phyloP scores from a whole-genome alignment of 768 basidiomycete species.

The Lanmaoa pseudosensibilis region DNA sequence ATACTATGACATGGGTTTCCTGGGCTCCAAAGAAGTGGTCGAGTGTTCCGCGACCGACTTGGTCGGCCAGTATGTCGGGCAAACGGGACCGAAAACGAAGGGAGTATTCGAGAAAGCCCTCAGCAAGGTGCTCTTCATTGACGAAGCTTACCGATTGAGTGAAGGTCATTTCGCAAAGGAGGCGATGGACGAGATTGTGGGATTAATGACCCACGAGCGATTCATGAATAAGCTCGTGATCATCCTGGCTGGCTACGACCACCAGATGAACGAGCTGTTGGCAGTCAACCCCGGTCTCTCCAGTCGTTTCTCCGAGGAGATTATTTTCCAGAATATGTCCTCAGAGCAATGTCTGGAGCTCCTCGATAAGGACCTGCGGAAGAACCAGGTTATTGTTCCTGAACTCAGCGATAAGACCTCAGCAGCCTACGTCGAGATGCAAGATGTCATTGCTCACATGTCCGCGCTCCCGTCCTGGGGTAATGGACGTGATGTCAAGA shows the following conservation, averaged over 20 bases:
- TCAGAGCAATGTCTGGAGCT: constrained; percentile 54
- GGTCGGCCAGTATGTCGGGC: constrained; percentile 69
- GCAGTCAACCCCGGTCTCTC: constrained; percentile 62
- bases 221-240: constrained; percentile 64
- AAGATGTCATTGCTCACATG: constrained; percentile 41
- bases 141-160: constrained; percentile 67
- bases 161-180: constrained; percentile 70
- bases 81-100: constrained; percentile 68
- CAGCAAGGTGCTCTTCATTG: constrained; percentile 69
- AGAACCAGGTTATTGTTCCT: constrained; percentile 39
- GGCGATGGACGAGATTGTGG: constrained; percentile 74
- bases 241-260: constrained; percentile 69
- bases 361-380: constrained; percentile 47
- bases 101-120: constrained; percentile 63
- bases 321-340: constrained; percentile 55
- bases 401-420: constrained; percentile 30
- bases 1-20: constrained; percentile 65
- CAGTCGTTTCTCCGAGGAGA: constrained; percentile 68
- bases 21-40: constrained; percentile 50
- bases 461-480: constrained; percentile 58
- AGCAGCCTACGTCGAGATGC: constrained; percentile 30
- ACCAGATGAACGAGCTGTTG: constrained; percentile 64
- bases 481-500: constrained; percentile 65
- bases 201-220: constrained; percentile 56
- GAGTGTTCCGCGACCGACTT: constrained; percentile 74